Percentiles rank a stretch among this genome's conserved stretches.
phyloP scores from a whole-genome alignment of 2,329 filamentous ascomycete genomes.

The Phialophora tarda region DNA sequence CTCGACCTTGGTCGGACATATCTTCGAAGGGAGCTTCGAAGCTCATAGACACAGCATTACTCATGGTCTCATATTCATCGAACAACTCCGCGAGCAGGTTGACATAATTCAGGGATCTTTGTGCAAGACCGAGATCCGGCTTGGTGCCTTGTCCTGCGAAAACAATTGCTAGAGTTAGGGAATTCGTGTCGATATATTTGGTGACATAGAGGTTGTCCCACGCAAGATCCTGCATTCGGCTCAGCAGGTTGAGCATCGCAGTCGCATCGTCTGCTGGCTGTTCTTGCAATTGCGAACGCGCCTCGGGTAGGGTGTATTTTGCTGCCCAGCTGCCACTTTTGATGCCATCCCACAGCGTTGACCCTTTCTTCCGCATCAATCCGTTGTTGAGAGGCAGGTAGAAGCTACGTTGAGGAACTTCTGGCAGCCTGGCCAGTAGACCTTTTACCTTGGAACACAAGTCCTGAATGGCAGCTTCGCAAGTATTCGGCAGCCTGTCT shows the following conservation, averaged over 20 bases:
- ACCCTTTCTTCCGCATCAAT: not conserved
- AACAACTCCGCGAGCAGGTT: conserved; percentile 11
- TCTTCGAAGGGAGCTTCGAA: conserved; percentile 11
- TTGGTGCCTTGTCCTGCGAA: conserved; percentile 3
- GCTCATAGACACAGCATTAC: conserved; percentile 8
- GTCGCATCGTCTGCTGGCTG: conserved; percentile 2
- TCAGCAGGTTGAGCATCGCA: not conserved
- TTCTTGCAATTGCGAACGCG: not conserved
- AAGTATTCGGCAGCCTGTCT: not conserved
- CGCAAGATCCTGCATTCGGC: conserved; percentile 2
- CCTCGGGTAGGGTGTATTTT: conserved; percentile 12
- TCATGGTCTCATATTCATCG: conserved; percentile 13
- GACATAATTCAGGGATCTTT: conserved; percentile 11
- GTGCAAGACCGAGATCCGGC: conserved; percentile 4
- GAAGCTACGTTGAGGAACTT: conserved; percentile 16
- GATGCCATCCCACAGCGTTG: conserved; percentile 15
- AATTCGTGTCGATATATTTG: conserved; percentile 8
- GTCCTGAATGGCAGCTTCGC: not conserved
- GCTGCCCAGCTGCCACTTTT: conserved; percentile 11
- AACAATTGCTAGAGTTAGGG: conserved; percentile 4
- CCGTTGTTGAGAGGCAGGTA: conserved; percentile 11
- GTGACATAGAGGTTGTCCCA: conserved; percentile 16
- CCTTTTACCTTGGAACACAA: not conserved
- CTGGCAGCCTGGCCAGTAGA: not conserved
- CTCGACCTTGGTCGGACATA: conserved; percentile 1